Conservation (phyloP, 805 yeast genomes). For the Ogataea zsoltii region DNA sequence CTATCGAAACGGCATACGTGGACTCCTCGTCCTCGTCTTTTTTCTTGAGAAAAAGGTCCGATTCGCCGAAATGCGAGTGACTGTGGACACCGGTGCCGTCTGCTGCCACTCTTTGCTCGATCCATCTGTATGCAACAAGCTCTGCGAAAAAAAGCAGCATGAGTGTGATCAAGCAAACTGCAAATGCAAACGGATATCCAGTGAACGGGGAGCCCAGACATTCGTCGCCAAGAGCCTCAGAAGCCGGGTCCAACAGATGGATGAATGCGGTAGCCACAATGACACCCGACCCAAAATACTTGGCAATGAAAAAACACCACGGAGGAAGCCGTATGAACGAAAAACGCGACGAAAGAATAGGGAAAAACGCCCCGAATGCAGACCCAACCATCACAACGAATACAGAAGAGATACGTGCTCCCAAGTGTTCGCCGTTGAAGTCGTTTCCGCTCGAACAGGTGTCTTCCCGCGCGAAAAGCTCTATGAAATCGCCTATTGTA, state of each 20-base stretch:
- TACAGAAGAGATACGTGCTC: conserved; percentile 56
- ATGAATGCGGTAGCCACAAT: conserved; percentile 81
- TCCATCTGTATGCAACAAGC: conserved; percentile 46
- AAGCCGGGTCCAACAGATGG: conserved; percentile 71
- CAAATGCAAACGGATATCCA: conserved; percentile 57
- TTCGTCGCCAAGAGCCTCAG: conserved; percentile 51
- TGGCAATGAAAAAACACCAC: conserved; percentile 66
- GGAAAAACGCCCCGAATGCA: conserved; percentile 60
- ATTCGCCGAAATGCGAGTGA: conserved; percentile 60
- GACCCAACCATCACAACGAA: conserved; percentile 64
- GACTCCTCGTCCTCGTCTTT: conserved; percentile 11
- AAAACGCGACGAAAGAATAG: conserved; percentile 58
- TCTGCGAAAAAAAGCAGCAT: conserved; percentile 55
- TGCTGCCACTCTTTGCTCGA: conserved; percentile 36
- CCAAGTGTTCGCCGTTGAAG: conserved; percentile 35
- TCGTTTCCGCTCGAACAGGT: conserved; percentile 22
- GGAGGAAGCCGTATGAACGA: conserved; percentile 60
- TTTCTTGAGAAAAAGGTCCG: conserved; percentile 18
- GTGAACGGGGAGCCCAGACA: conserved; percentile 65
- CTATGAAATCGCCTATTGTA: conserved; percentile 3
- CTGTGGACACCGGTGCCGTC: conserved; percentile 34
- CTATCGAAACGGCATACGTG: background rate
- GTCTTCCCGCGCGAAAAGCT: conserved; percentile 18
- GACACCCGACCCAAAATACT: conserved; percentile 82
- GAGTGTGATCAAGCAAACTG: conserved; percentile 50